These are phyloP conservation scores for Globisporangium nunn DNA, from an alignment of 352 stramenopile genomes.

Conservation along the genomic window DNA sequence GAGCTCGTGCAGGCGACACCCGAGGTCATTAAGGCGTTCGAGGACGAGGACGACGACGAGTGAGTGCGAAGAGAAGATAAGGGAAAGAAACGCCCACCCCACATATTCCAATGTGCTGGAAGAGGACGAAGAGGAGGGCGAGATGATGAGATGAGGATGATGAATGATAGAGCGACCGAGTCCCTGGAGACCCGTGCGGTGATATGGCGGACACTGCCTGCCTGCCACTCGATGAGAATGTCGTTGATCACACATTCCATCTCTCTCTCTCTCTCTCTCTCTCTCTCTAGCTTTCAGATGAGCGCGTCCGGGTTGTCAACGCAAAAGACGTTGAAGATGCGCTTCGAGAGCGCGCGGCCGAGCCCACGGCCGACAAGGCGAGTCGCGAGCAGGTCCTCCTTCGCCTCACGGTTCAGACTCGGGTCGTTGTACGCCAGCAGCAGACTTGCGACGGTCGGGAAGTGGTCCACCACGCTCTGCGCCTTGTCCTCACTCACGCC, in stretches of 20 bases:
- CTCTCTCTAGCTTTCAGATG: constrained; percentile 12
- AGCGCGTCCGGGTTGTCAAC: constrained; percentile 25
- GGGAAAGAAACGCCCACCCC: too few species aligned
- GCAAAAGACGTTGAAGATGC: constrained; percentile 52
- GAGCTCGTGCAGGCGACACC: constrained; percentile 76
- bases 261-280: neutral
- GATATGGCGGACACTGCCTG: too few species aligned
- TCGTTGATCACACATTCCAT: neutral
- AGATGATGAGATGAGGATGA: neutral
- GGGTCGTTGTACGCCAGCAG: constrained; percentile 40
- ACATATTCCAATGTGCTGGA: too few species aligned
- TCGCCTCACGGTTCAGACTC: constrained; percentile 20
- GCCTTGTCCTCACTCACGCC: constrained; percentile 65
- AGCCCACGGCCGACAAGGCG: constrained; percentile 36
- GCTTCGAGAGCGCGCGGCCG: constrained; percentile 40
- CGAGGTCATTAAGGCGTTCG: constrained; percentile 76
- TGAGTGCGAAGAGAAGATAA: neutral
- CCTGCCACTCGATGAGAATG: too few species aligned
- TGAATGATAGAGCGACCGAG: too few species aligned
- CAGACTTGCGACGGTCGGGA: constrained; percentile 49
- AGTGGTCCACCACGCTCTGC: constrained; percentile 54
- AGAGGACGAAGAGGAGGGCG: neutral
- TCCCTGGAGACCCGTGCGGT: too few species aligned
- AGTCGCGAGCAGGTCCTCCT: constrained; percentile 49
- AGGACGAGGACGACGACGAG: constrained; percentile 13